phyloP scores from a whole-genome alignment of 192 early-diverging fungal genomes.

The Chytriomyces sp. region DNA sequence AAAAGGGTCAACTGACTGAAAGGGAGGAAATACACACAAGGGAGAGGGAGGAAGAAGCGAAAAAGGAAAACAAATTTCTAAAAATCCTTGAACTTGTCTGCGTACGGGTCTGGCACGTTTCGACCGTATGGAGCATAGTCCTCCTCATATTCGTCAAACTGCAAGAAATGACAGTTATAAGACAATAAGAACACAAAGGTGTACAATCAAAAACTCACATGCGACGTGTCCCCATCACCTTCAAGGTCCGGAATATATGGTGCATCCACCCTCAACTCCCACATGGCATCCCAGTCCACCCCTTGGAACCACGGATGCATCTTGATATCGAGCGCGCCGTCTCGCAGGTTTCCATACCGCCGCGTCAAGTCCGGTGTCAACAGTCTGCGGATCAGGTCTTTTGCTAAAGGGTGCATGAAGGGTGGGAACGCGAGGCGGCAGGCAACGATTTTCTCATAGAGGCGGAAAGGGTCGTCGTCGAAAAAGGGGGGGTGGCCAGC shows the following conservation, averaged over 20 bases:
- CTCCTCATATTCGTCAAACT: conserved; percentile 91
- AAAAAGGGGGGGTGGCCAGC: conserved; percentile 44
- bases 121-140: conserved; percentile 85
- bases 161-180: background rate
- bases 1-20: too few relatives aligned
- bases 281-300: conserved; percentile 60
- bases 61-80: conserved; percentile 35
- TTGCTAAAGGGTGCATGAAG: conserved; percentile 33
- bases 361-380: conserved; percentile 34
- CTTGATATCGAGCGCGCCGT: conserved; percentile 42
- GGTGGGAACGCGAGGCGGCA: conserved; percentile 46
- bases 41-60: background rate
- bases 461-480: conserved; percentile 32
- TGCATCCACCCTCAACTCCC: conserved; percentile 71
- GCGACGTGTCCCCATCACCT: conserved; percentile 86
- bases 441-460: conserved; percentile 52
- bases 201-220: conserved; percentile 42
- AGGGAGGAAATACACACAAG: background rate
- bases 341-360: conserved; percentile 48
- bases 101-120: conserved; percentile 66
- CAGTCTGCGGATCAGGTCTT: conserved; percentile 38
- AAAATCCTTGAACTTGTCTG: conserved; percentile 76
- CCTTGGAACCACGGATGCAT: conserved; percentile 40
- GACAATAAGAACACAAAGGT: too few relatives aligned
- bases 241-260: conserved; percentile 82